Conservation (phyloP, 2,329 filamentous ascomycete genomes). For the Claviceps sp. region DNA sequence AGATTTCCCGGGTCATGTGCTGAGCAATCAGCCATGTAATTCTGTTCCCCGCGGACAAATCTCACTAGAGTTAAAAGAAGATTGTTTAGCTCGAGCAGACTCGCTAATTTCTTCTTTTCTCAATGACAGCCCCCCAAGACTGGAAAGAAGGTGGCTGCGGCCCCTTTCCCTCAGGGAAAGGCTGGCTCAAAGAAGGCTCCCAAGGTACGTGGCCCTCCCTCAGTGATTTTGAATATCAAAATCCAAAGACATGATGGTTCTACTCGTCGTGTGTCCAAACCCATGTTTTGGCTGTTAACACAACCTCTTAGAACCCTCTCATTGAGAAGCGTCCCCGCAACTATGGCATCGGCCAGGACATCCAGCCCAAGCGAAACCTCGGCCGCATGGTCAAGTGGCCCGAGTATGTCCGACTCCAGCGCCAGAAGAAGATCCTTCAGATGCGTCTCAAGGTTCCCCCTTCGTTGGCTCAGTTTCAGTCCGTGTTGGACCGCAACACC, state of each 20-base stretch:
- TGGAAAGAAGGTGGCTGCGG: constrained; percentile 95
- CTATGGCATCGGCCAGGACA: constrained; percentile 98
- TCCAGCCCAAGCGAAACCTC: constrained; percentile 91
- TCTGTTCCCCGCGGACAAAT: constrained; percentile 13
- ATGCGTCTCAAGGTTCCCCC: constrained; percentile 97
- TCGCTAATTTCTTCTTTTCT: constrained; percentile 98
- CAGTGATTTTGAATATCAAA: no score
- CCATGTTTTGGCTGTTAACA: neutral
- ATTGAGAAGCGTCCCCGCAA: constrained; percentile 96
- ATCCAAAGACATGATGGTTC: no score
- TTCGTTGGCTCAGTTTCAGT: constrained; percentile 93
- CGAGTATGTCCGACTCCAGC: constrained; percentile 96
- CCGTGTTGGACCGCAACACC: constrained; percentile 91
- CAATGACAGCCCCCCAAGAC: constrained; percentile 99
- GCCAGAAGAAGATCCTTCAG: constrained; percentile 89
- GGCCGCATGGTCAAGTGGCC: constrained; percentile 99
- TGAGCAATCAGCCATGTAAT: constrained; percentile 36
- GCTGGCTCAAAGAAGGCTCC: constrained; percentile 84
- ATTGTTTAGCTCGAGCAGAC: constrained; percentile 61
- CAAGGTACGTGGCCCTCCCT: constrained; percentile 58
- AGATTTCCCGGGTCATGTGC: constrained; percentile 33
- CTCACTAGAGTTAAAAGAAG: constrained; percentile 93
- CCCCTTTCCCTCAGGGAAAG: constrained; percentile 92
- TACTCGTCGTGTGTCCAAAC: neutral
- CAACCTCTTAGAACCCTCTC: constrained; percentile 70